Percentiles rank a stretch among this genome's conserved stretches.
Evolutionary conservation across 768 basidiomycete genomes (phyloP).

Genomic region (Phylloporus scabripes): DNA sequence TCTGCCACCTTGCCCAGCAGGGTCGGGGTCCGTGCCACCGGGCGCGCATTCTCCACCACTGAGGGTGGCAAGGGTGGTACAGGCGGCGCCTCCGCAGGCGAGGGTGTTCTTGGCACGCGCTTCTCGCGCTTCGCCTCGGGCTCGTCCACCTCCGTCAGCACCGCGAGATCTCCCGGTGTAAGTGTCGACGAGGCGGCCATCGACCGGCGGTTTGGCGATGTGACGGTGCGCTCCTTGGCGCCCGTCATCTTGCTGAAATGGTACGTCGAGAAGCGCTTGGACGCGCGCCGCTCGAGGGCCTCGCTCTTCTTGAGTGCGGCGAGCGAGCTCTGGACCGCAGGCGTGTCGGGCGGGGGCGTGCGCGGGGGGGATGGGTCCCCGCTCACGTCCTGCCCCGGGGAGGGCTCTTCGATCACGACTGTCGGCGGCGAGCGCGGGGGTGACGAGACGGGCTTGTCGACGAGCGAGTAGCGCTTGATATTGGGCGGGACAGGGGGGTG

Average conservation of each 20-base stretch:
- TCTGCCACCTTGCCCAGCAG: conserved; percentile 17
- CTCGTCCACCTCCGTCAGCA: conserved; percentile 69
- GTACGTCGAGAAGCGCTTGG: conserved; percentile 93
- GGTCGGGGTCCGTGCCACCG: not conserved
- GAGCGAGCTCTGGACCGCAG: conserved; percentile 73
- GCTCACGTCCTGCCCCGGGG: conserved; percentile 24
- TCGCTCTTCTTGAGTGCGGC: conserved; percentile 87
- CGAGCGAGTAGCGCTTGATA: conserved; percentile 75
- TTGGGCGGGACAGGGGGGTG: conserved; percentile 48
- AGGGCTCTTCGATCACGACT: conserved; percentile 38
- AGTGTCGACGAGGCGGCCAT: conserved; percentile 57
- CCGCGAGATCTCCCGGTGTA: conserved; percentile 67
- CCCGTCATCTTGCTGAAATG: conserved; percentile 93
- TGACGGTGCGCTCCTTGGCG: conserved; percentile 44
- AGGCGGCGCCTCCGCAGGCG: conserved; percentile 29
- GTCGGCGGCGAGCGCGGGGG: conserved; percentile 42
- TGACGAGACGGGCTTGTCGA: conserved; percentile 56
- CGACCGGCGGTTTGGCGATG: conserved; percentile 58
- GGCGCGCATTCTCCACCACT: conserved; percentile 35
- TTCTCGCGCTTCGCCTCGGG: conserved; percentile 19
- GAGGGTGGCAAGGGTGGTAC: conserved; percentile 48
- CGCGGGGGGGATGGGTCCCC: conserved; percentile 30
- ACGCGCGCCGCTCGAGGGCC: conserved; percentile 83
- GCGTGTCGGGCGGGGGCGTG: conserved; percentile 41
- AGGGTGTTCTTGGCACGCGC: conserved; percentile 36